Evolutionary conservation across 1,284 basidiomycete species (phyloP).

Genomic region (Cryptococcus jaspeensis): DNA sequence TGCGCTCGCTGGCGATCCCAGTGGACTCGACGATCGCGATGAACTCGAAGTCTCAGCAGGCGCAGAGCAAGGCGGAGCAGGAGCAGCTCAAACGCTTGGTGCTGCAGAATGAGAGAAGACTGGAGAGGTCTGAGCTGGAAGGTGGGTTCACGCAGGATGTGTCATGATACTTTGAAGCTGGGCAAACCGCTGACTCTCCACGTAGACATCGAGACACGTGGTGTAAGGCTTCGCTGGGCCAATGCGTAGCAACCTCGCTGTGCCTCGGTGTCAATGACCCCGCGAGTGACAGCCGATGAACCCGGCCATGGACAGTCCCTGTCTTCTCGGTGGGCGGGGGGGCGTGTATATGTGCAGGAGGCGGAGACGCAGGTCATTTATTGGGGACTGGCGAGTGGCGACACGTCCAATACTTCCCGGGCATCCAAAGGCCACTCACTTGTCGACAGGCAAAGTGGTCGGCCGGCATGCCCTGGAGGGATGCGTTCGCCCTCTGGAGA

Average conservation of each 20-base stretch:
- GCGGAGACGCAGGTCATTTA: no score
- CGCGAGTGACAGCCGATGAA: no score
- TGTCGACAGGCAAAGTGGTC: no score
- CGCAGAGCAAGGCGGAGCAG: conserved; percentile 90
- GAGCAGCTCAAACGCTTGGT: conserved; percentile 90
- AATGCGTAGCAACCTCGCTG: conserved; percentile 6
- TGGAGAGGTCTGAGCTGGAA: conserved; percentile 46
- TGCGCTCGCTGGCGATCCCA: conserved; percentile 81
- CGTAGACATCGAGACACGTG: conserved; percentile 18
- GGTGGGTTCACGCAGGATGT: conserved; percentile 23
- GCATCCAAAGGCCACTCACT: no score
- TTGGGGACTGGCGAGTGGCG: no score
- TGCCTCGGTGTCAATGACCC: no score
- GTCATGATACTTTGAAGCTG: background rate
- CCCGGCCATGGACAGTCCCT: no score
- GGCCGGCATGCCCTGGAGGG: no score
- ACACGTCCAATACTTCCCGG: no score
- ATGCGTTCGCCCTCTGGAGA: no score
- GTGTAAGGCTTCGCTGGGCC: conserved; percentile 14
- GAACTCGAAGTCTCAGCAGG: conserved; percentile 82
- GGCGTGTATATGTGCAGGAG: no score
- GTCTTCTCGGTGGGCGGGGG: no score
- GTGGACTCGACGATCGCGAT: conserved; percentile 79
- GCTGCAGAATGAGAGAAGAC: conserved; percentile 54
- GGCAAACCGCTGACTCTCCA: background rate